A percentile compares a stretch with the other conserved stretches of the same genome.
Evolutionary conservation across 805 yeast species (phyloP).

Genomic region (Candida broadrunensis): DNA sequence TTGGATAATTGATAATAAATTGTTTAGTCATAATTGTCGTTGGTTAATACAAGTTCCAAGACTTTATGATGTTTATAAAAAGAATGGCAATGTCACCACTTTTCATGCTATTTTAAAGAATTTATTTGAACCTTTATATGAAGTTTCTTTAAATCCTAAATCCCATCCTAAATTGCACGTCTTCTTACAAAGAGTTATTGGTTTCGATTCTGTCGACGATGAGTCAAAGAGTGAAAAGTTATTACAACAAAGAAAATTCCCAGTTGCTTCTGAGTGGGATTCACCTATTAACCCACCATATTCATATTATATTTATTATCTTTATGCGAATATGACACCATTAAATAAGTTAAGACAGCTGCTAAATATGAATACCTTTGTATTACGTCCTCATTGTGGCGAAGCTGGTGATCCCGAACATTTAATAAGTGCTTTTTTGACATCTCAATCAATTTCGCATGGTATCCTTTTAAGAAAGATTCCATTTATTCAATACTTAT

Average conservation of each 20-base stretch:
- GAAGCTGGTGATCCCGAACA: constrained; percentile 99
- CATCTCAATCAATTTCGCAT: constrained; percentile 91
- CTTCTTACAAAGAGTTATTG: constrained; percentile 90
- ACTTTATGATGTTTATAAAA: constrained; percentile 84
- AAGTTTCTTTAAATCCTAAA: constrained; percentile 80
- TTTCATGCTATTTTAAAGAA: constrained; percentile 79
- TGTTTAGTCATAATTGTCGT: constrained; percentile 89
- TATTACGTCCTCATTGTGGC: constrained; percentile 97
- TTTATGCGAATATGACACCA: constrained; percentile 82
- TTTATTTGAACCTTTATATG: constrained; percentile 83
- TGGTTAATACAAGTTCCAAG: constrained; percentile 97
- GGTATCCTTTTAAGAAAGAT: constrained; percentile 91
- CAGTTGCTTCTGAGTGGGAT: constrained; percentile 84
- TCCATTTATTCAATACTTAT: constrained; percentile 92
- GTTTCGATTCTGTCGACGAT: constrained; percentile 98
- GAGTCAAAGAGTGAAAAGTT: constrained; percentile 90
- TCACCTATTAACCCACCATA: constrained; percentile 88
- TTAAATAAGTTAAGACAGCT: constrained; percentile 78
- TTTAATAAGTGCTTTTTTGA: constrained; percentile 80
- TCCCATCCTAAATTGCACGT: constrained; percentile 88
- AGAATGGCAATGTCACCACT: constrained; percentile 60
- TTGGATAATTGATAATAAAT: constrained; percentile 93
- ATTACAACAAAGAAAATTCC: constrained; percentile 70
- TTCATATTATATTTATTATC: constrained; percentile 87
- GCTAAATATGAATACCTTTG: constrained; percentile 82